A percentile compares a stretch with the other conserved stretches of the same genome.
These are phyloP conservation scores for Acanthamoeba lenticulata DNA, from an alignment of 208 protist species.

Conservation along the genomic window DNA sequence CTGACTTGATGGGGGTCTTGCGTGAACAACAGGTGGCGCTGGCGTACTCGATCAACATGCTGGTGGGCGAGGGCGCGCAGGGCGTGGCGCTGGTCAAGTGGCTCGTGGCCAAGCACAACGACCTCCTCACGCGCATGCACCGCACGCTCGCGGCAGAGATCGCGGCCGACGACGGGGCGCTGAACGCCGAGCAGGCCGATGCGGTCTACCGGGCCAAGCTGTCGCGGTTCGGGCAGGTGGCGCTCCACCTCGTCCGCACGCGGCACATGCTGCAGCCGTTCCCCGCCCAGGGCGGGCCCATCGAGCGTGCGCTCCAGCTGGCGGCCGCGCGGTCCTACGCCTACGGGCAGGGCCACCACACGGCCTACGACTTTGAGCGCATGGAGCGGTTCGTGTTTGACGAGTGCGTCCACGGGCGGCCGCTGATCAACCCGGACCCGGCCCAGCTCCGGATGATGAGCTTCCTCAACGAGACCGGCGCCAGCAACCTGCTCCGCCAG, in stretches of 20 bases:
- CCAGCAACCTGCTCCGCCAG: neutral
- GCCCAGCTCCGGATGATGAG: slow-evolving; percentile 15
- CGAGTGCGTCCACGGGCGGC: neutral
- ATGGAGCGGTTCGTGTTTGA: slow-evolving; percentile 23
- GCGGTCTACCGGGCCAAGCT: neutral
- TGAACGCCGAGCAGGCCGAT: neutral
- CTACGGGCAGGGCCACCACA: neutral
- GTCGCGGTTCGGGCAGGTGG: neutral
- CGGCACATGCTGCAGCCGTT: slow-evolving; percentile 20
- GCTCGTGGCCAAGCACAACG: slow-evolving; percentile 22
- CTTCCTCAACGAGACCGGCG: slow-evolving; percentile 20
- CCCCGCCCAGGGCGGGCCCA: neutral
- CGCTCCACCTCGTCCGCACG: neutral
- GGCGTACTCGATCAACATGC: slow-evolving; percentile 7
- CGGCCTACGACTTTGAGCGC: neutral
- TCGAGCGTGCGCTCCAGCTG: neutral
- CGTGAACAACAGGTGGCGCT: neutral
- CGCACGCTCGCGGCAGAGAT: neutral
- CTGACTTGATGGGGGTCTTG: too few relatives aligned
- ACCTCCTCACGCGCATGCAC: neutral
- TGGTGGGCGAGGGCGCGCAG: slow-evolving; percentile 5
- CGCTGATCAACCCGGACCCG: neutral
- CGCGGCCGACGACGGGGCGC: neutral
- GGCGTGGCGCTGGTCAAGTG: slow-evolving; percentile 33
- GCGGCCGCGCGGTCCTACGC: neutral